These are phyloP conservation scores for Malus sieversii DNA, from an alignment of 306 rosid genomes.

Conservation along the genomic window DNA sequence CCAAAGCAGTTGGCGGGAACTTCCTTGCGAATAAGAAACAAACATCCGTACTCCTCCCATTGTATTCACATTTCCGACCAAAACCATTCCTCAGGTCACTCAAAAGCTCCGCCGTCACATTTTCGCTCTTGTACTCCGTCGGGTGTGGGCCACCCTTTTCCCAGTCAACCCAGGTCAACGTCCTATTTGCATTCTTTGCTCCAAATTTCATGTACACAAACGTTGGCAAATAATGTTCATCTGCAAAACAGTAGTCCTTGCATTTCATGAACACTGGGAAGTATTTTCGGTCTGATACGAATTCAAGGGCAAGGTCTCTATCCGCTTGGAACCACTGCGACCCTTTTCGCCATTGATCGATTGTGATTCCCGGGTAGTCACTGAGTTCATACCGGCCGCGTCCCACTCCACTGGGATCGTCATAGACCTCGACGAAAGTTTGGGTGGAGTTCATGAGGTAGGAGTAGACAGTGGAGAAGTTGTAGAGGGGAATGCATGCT, in stretches of 20 bases:
- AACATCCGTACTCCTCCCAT: not conserved
- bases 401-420: slow-evolving; percentile 16
- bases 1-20: slow-evolving; percentile 15
- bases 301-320: slow-evolving; percentile 12
- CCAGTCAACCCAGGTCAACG: slow-evolving; percentile 33
- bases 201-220: slow-evolving; percentile 9
- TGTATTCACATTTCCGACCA: not conserved
- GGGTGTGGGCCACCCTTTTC: slow-evolving; percentile 27
- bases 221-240: slow-evolving; percentile 29
- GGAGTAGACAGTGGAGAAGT: slow-evolving; percentile 15
- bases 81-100: slow-evolving; percentile 1
- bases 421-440: slow-evolving; percentile 12
- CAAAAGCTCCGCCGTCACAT: slow-evolving; percentile 11
- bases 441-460: slow-evolving; percentile 1
- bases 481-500: slow-evolving; percentile 18
- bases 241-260: slow-evolving; percentile 18
- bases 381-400: slow-evolving; percentile 11
- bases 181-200: slow-evolving; percentile 7
- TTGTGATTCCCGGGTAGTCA: slow-evolving; percentile 11
- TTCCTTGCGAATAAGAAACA: slow-evolving; percentile 26
- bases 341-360: slow-evolving; percentile 29
- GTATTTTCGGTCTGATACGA: slow-evolving; percentile 14
- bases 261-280: slow-evolving; percentile 13
- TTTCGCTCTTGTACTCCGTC: not conserved
- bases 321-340: slow-evolving; percentile 26